A percentile compares a stretch with the other conserved stretches of the same genome.
phyloP scores from a whole-genome alignment of 2,329 filamentous ascomycete genomes.

The Arachnomyces sp. region DNA sequence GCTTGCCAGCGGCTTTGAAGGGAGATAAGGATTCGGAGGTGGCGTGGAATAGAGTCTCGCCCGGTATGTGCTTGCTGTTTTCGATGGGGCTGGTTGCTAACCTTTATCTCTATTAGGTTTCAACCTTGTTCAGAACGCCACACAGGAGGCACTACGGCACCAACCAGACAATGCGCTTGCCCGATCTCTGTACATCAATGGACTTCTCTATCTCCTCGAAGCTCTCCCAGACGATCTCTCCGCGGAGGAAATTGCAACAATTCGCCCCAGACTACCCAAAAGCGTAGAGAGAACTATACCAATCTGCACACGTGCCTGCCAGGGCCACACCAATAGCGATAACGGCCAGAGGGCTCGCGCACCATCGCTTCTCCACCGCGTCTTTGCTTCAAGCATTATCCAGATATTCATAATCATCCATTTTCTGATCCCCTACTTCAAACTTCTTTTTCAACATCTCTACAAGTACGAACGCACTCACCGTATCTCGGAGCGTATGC shows the following conservation, averaged over 20 bases:
- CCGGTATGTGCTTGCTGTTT: too few species aligned
- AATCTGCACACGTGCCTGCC: not conserved
- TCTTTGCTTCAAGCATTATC: constrained; percentile 49
- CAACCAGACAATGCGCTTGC: constrained; percentile 24
- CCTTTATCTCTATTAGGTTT: constrained; percentile 19
- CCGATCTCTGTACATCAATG: constrained; percentile 28
- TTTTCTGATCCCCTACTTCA: constrained; percentile 54
- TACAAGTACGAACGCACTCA: constrained; percentile 59
- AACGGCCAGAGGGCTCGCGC: constrained; percentile 1
- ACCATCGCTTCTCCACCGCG: constrained; percentile 49
- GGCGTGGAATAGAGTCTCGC: too few species aligned
- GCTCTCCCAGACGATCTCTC: constrained; percentile 26
- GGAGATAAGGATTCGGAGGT: too few species aligned
- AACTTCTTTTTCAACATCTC: constrained; percentile 44
- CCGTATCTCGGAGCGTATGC: constrained; percentile 52
- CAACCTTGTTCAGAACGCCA: constrained; percentile 28
- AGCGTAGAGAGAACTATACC: constrained; percentile 9
- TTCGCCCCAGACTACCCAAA: constrained; percentile 22
- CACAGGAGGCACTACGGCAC: constrained; percentile 26
- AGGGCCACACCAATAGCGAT: constrained; percentile 7
- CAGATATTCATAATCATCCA: constrained; percentile 52
- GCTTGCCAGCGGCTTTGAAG: too few species aligned
- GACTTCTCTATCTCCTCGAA: constrained; percentile 30
- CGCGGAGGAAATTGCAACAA: constrained; percentile 20
- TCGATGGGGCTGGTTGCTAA: too few species aligned